These are phyloP conservation scores for Arbutus unedo DNA, from an alignment of 148 eudicot genomes.

Conservation along the genomic window DNA sequence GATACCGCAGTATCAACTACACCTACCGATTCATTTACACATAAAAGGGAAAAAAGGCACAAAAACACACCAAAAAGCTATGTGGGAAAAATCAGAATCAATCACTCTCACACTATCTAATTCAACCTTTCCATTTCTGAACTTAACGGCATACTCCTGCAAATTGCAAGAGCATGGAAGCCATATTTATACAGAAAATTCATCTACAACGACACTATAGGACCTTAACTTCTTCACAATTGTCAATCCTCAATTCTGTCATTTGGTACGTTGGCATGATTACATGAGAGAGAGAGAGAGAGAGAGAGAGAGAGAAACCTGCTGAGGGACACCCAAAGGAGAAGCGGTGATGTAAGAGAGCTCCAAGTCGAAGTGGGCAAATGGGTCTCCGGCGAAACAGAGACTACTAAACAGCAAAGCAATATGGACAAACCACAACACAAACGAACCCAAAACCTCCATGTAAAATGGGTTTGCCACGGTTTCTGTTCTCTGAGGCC, in stretches of 20 bases:
- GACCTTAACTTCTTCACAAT: background rate
- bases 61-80: background rate
- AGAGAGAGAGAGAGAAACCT: constrained; percentile 26
- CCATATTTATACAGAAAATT: background rate
- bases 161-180: background rate
- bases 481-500: background rate
- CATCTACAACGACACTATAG: background rate
- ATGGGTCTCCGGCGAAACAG: constrained; percentile 53
- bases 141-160: background rate
- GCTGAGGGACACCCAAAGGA: constrained; percentile 58
- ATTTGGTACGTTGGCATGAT: background rate
- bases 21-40: background rate
- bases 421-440: constrained; percentile 10
- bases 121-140: background rate
- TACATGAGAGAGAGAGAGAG: background rate
- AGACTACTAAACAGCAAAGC: constrained; percentile 20
- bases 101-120: background rate
- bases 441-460: background rate
- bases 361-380: constrained; percentile 29
- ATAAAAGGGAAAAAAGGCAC: background rate
- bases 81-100: background rate
- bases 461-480: background rate
- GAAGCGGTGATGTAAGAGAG: constrained; percentile 46
- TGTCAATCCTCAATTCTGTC: background rate
- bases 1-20: background rate